Percentiles rank a stretch among this genome's conserved stretches.
Evolutionary conservation across 1,284 basidiomycete genomes (phyloP).

Genomic region (Microbotryum saponariae): DNA sequence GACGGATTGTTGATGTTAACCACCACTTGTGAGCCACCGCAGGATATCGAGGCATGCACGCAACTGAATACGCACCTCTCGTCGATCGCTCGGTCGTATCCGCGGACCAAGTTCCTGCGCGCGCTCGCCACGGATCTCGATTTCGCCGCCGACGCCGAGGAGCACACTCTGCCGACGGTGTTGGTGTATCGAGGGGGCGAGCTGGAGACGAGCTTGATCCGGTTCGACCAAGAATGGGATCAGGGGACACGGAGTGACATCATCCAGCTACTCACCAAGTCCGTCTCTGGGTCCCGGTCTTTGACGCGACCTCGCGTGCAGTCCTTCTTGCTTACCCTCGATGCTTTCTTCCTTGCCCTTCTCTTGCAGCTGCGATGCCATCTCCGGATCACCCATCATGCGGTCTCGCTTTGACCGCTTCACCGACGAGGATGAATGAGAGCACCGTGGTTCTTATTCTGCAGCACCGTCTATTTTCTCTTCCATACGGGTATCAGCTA

Average conservation of each 20-base stretch:
- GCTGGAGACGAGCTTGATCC: slow-evolving; percentile 41
- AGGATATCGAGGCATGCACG: slow-evolving; percentile 48
- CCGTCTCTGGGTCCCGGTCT: background rate
- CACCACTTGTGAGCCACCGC: background rate
- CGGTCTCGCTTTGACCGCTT: background rate
- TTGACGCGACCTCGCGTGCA: background rate
- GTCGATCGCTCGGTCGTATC: slow-evolving; percentile 58
- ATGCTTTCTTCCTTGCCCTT: background rate
- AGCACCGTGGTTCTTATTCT: too few relatives aligned
- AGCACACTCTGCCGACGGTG: slow-evolving; percentile 72
- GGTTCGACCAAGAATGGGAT: slow-evolving; percentile 28
- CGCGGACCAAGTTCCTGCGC: slow-evolving; percentile 69
- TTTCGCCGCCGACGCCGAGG: slow-evolving; percentile 54
- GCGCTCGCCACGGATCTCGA: slow-evolving; percentile 65
- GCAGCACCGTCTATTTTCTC: too few relatives aligned
- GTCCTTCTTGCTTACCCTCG: background rate
- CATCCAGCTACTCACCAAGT: slow-evolving; percentile 15
- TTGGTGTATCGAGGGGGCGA: slow-evolving; percentile 74
- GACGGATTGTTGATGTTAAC: too few relatives aligned
- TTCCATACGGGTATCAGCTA: too few relatives aligned
- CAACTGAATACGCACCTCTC: slow-evolving; percentile 60
- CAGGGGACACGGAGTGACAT: slow-evolving; percentile 11
- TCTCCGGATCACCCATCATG: background rate
- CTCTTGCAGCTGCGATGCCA: slow-evolving; percentile 2
- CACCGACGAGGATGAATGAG: slow-evolving; percentile 2